phyloP scores from a whole-genome alignment of 768 basidiomycete genomes.

The Serendipita vermifera region DNA sequence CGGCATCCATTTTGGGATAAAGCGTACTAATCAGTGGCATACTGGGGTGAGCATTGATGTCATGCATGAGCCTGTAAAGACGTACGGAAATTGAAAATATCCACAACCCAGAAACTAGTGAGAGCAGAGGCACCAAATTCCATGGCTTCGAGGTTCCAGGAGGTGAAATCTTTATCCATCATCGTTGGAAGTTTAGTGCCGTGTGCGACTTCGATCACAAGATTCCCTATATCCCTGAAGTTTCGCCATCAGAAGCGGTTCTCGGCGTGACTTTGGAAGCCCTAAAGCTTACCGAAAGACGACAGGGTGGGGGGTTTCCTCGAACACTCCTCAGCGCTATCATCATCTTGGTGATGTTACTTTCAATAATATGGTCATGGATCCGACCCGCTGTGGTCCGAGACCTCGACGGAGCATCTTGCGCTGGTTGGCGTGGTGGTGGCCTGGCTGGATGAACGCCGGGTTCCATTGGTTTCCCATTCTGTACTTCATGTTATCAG shows the following conservation, averaged over 20 bases:
- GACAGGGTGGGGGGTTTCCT: no score
- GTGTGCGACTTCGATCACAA: not conserved
- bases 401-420: not conserved
- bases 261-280: no score
- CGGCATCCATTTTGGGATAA: not conserved
- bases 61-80: no score
- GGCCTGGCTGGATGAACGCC: not conserved
- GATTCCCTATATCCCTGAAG: not conserved
- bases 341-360: no score
- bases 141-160: not conserved
- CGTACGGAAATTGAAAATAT: not conserved
- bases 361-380: not conserved
- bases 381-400: not conserved
- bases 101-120: not conserved
- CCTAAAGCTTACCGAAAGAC: no score
- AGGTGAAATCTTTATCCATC: not conserved
- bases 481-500: not conserved
- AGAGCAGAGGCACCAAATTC: not conserved
- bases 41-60: not conserved
- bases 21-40: not conserved
- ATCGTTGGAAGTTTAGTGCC: not conserved
- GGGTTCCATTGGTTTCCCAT: not conserved
- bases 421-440: not conserved
- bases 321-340: no score
- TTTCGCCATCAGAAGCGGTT: no score